A percentile compares a stretch with the other conserved stretches of the same genome.
Conservation (phyloP, 139 green algal genomes). For the Chlorella sorokiniana region DNA sequence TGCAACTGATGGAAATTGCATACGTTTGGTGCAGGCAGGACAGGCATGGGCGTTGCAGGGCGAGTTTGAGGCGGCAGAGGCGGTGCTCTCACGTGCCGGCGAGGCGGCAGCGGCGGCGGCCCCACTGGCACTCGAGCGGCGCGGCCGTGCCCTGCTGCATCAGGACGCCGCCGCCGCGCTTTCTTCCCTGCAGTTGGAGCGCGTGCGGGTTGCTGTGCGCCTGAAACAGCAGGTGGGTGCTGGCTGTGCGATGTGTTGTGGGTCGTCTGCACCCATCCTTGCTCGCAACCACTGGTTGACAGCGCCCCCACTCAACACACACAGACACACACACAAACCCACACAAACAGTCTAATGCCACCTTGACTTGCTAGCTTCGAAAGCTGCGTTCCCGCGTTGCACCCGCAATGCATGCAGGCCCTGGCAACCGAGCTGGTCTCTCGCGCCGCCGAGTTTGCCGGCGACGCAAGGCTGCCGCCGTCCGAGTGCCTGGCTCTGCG, state of each 20-base stretch:
- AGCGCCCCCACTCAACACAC: too few relatives aligned
- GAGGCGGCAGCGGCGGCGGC: slow-evolving; percentile 1
- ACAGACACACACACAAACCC: too few relatives aligned
- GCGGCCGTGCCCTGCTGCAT: slow-evolving; percentile 4
- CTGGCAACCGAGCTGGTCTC: neutral
- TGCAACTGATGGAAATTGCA: neutral
- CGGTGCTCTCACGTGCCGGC: neutral
- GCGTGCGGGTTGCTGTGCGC: slow-evolving; percentile 10
- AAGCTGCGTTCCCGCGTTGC: too few relatives aligned
- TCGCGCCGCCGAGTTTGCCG: slow-evolving; percentile 9
- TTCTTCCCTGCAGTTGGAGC: slow-evolving; percentile 1
- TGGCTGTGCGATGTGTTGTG: neutral
- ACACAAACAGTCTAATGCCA: too few relatives aligned
- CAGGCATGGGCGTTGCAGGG: slow-evolving; percentile 1
- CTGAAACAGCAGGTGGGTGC: slow-evolving; percentile 31
- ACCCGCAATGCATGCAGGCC: too few relatives aligned
- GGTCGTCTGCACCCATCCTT: neutral
- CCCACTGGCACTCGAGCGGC: slow-evolving; percentile 16
- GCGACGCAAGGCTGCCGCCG: slow-evolving; percentile 8
- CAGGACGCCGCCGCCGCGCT: slow-evolving; percentile 4
- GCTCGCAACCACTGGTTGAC: neutral
- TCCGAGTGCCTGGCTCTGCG: neutral
- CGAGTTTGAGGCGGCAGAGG: slow-evolving; percentile 11
- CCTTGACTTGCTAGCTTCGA: too few relatives aligned
- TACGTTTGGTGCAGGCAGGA: neutral